These are phyloP conservation scores for Irpex rosettiformis DNA, from an alignment of 1,284 basidiomycete species.

Conservation along the genomic window DNA sequence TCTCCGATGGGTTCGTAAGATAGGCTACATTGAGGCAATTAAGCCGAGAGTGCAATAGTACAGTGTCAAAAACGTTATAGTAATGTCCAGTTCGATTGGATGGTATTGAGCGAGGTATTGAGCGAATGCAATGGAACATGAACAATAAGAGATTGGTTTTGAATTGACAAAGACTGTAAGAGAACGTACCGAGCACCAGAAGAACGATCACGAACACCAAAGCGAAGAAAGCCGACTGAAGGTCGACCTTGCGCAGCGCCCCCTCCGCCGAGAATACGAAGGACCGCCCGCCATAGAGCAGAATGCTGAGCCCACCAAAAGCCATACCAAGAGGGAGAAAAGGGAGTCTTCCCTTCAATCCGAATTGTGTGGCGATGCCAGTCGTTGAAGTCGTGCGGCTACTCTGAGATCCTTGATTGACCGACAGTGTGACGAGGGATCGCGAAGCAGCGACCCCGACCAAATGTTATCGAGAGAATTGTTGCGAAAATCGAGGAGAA, in stretches of 20 bases:
- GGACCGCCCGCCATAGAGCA: slow-evolving; percentile 55
- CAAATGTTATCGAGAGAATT: slow-evolving; percentile 4
- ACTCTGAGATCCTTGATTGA: slow-evolving; percentile 19
- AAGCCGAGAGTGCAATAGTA: background rate
- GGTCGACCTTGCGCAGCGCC: slow-evolving; percentile 54
- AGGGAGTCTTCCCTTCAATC: slow-evolving; percentile 29
- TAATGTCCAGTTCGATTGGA: slow-evolving; percentile 5
- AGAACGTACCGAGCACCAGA: slow-evolving; percentile 65
- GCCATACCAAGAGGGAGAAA: slow-evolving; percentile 61
- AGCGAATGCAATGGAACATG: slow-evolving; percentile 17
- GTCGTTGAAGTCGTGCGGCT: slow-evolving; percentile 31
- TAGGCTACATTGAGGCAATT: slow-evolving; percentile 57
- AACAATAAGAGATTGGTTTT: background rate
- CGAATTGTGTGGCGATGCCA: slow-evolving; percentile 35
- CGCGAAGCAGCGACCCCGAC: slow-evolving; percentile 32
- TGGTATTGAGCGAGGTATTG: slow-evolving; percentile 14
- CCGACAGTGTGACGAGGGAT: slow-evolving; percentile 45
- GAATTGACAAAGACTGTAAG: background rate
- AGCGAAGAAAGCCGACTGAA: slow-evolving; percentile 64
- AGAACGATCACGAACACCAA: slow-evolving; percentile 64
- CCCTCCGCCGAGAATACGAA: slow-evolving; percentile 42
- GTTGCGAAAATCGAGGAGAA: slow-evolving; percentile 13
- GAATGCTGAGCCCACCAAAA: slow-evolving; percentile 53
- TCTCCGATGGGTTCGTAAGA: slow-evolving; percentile 90
- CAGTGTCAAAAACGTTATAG: slow-evolving; percentile 13